Evolutionary conservation across 2,329 filamentous ascomycete species (phyloP), one percentile per base, ranked within the genome.

Genomic region (Cercospora sp.): DNA sequence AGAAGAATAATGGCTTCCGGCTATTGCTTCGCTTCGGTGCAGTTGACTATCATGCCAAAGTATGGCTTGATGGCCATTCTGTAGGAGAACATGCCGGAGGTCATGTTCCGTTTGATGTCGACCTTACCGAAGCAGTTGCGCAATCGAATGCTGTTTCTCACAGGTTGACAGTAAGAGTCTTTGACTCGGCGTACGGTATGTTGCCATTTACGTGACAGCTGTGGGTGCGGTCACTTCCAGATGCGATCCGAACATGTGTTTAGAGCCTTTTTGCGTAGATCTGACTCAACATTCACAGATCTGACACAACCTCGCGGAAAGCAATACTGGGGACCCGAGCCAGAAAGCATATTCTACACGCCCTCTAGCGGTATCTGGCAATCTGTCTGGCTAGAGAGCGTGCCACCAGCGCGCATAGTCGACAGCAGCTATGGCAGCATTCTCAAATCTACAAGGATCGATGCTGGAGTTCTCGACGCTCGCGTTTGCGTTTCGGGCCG

Each of bases 291-390:
- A 28, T 48, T 30, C 20, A 13, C 62, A 64, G 89, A 91, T 68
- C 78, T 90, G 7, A 84, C 85, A 0, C 89, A 91, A 75, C 89
- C 87, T 1, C 82, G 89, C 33, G 89, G 89, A 0, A 91, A 91
- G 76, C 89, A 91, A 77, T 89, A 88, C 73, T 89, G 87, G 87
- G 74, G 69, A 18, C 72, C 75, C 8, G 82, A 87, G 75, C 86
- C 87, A 0, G 86, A 89, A 75, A 86, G 83, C 72, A 92, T 92
- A 68, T 92, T 90, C 77, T 92, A 92, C 76, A 87, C 87, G 0
- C 87, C 90, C 0, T 92, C 89, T 75, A 89, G 87, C 36, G 90
- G 90, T 5, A 91, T 92, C 70, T 92, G 90, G 90, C 90, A 91
- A 75, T 85, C 84, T 18, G 90, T 92, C 0, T 92, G 90, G 90